Evolutionary conservation across 352 stramenopile species (phyloP).

Genomic region (Elongisporangium anandrum): DNA sequence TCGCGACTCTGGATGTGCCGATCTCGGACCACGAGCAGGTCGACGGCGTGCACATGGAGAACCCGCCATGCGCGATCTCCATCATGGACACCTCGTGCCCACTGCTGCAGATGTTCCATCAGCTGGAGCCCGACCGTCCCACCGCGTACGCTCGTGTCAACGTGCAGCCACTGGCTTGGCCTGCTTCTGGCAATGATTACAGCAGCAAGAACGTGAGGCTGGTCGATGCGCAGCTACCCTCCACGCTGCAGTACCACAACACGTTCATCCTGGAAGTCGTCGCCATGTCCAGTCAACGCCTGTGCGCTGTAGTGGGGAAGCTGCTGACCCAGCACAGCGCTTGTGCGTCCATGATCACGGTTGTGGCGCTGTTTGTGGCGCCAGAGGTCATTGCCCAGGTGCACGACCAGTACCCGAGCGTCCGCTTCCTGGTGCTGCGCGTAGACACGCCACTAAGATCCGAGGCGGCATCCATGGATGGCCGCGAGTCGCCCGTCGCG

Average conservation of each 20-base stretch:
- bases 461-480: neutral
- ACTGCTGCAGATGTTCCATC: neutral
- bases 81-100: neutral
- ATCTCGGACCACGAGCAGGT: conserved; percentile 18
- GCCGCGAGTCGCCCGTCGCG: neutral
- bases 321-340: neutral
- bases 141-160: neutral
- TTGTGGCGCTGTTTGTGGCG: neutral
- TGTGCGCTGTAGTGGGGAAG: neutral
- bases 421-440: neutral
- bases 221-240: neutral
- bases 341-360: neutral
- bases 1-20: conserved; percentile 26
- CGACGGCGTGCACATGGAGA: conserved; percentile 26
- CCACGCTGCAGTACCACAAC: neutral
- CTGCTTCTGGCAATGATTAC: neutral
- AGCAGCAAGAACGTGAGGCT: neutral
- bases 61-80: conserved; percentile 29
- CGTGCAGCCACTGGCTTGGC: neutral
- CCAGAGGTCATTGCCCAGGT: neutral
- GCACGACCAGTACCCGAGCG: neutral
- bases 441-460: neutral
- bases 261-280: neutral
- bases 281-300: neutral
- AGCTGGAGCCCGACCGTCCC: neutral